These are phyloP conservation scores for Pichia norvegensis DNA, from an alignment of 1,139 yeast species.

Conservation along the genomic window DNA sequence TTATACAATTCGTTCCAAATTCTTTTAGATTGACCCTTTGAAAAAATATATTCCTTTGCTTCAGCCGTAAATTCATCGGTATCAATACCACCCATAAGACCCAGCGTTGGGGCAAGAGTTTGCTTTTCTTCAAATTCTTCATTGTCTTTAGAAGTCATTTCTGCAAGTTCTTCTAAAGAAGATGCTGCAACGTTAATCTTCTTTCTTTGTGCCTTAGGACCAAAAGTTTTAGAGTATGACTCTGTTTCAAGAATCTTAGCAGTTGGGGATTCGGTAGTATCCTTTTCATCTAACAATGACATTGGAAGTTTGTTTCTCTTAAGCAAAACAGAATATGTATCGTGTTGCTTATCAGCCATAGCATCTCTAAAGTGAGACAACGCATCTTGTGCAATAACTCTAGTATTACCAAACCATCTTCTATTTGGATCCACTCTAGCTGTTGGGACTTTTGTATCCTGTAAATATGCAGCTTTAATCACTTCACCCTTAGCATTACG, in stretches of 20 bases:
- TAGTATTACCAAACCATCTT: conserved; percentile 95
- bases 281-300: conserved; percentile 87
- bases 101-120: conserved; percentile 67
- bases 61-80: conserved; percentile 75
- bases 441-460: conserved; percentile 77
- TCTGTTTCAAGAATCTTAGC: conserved; percentile 85
- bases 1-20: conserved; percentile 97
- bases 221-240: conserved; percentile 73
- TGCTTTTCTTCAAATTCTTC: conserved; percentile 62
- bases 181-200: conserved; percentile 73
- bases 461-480: conserved; percentile 79
- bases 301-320: conserved; percentile 90
- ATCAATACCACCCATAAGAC: conserved; percentile 65
- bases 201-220: conserved; percentile 92
- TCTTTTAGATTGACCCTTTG: conserved; percentile 95
- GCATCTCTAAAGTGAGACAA: conserved; percentile 90
- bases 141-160: conserved; percentile 49
- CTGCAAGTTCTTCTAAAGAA: conserved; percentile 75
- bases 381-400: conserved; percentile 97
- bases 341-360: conserved; percentile 77
- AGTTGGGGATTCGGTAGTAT: conserved; percentile 54
- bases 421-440: conserved; percentile 96
- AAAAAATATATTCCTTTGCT: conserved; percentile 92
- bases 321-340: conserved; percentile 80
- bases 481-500: conserved; percentile 85